Evolutionary conservation across 805 yeast genomes (phyloP), one percentile per base, ranked within the genome.

Genomic region (Kodamaea laetipori): DNA sequence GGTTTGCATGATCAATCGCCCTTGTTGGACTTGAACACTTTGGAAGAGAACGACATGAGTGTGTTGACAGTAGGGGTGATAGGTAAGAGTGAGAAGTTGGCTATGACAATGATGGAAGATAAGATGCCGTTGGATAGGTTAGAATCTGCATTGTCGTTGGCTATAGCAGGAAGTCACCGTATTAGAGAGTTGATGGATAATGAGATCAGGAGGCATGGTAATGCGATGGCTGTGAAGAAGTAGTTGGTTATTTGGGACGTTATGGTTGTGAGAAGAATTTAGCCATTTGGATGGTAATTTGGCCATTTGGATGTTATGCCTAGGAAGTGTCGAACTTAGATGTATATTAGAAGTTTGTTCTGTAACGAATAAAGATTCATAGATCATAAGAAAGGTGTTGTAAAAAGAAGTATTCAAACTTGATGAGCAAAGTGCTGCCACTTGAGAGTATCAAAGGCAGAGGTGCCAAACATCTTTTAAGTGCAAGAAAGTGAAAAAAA

Each of bases 41-140:
- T 86, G 48, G 99, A 94, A 63, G 97, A 89, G 59, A 74, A 70
- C 45, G 97, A 90, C 50, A 77, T 92, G 72, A 81, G 96, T 43
- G 77, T 76, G 50, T 71, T 90, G 36, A 88, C 97, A 0, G 69
- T 90, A 24, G 98, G 95, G 5, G 83, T 86, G 2, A 78, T 90
- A 16, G 98, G 98, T 3, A 79, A 81, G 52, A 74, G 86, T 41
- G 92, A 86, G 50, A 86, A 89, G 63, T 67, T 90, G 44, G 84
- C 94, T 4, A 61, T 90, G 57, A 65, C 92, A 44, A 67, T 88
- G 43, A 69, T 90, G 43, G 98, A 94, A 57, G 89, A 87, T 55
- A 84, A 84, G 59, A 75, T 94, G 60, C 92, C 96, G 0, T 64
- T 90, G 51, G 98, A 90, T 58, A 74, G 79, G 45, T 63, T 94